Percentiles rank a stretch among this genome's conserved stretches.
Conservation (phyloP, 2,329 filamentous ascomycete genomes). For the Aureobasidium namibiae region DNA sequence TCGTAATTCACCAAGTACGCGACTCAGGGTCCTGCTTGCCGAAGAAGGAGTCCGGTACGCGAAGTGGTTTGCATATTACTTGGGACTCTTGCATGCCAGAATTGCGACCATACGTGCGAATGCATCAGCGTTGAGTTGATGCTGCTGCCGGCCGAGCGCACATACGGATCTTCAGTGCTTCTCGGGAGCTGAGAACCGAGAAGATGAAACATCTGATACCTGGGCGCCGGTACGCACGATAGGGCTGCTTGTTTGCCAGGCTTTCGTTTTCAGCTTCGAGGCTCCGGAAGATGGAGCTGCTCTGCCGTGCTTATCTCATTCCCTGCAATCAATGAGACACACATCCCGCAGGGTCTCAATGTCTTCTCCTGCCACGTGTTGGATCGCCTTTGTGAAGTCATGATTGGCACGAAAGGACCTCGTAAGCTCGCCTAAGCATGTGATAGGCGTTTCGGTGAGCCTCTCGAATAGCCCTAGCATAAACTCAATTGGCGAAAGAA, state of each 20-base stretch:
- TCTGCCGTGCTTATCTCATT: not conserved
- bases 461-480: not conserved
- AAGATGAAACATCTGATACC: not conserved
- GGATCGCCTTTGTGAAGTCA: not conserved
- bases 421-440: slow-evolving; percentile 4
- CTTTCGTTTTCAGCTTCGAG: not conserved
- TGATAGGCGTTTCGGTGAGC: not conserved
- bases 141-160: not conserved
- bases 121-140: not conserved
- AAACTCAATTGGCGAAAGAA: not conserved
- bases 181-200: not conserved
- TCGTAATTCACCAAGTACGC: not conserved
- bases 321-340: not conserved
- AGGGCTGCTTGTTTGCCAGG: not conserved
- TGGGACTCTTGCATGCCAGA: not conserved
- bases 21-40: not conserved
- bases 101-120: not conserved
- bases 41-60: not conserved
- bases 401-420: slow-evolving; percentile 2
- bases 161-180: not conserved
- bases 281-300: not conserved
- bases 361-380: not conserved
- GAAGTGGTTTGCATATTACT: not conserved
- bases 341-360: no score
- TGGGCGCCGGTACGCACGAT: not conserved